Evolutionary conservation across 1,139 yeast genomes (phyloP).

Genomic region (Arxiozyma slooffiae): DNA sequence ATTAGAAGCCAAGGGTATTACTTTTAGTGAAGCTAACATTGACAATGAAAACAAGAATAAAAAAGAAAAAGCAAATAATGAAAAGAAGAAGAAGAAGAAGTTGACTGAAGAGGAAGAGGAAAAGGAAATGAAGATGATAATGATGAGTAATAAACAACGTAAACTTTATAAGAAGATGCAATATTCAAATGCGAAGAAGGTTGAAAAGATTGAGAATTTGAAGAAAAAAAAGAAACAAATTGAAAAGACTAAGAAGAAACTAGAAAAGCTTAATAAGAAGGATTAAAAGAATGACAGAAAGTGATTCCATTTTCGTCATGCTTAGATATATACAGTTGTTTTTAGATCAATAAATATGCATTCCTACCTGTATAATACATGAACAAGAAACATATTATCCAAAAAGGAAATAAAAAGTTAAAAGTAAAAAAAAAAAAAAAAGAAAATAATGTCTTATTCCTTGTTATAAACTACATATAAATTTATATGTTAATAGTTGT

Average conservation of each 20-base stretch:
- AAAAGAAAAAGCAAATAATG: constrained; percentile 15
- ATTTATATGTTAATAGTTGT: not conserved
- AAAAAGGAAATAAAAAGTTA: no score
- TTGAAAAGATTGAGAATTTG: constrained; percentile 63
- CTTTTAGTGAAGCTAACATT: constrained; percentile 50
- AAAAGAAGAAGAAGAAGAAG: constrained; percentile 34
- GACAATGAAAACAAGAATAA: constrained; percentile 16
- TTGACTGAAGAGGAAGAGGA: constrained; percentile 58
- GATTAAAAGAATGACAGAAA: constrained; percentile 6
- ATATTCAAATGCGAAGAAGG: constrained; percentile 80
- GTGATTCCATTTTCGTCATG: not conserved
- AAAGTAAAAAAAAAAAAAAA: not conserved
- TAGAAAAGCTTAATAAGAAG: constrained; percentile 33
- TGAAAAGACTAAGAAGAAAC: constrained; percentile 54
- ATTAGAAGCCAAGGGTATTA: constrained; percentile 80
- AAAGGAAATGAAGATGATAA: constrained; percentile 79
- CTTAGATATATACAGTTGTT: no score
- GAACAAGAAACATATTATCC: not conserved
- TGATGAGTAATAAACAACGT: constrained; percentile 97
- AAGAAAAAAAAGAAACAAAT: constrained; percentile 70
- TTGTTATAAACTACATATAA: not conserved
- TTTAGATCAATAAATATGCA: not conserved
- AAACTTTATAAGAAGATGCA: constrained; percentile 93
- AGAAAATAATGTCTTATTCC: not conserved
- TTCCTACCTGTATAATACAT: not conserved